Evolutionary conservation across 2,329 filamentous ascomycete species (phyloP), one percentile per base, ranked within the genome.

Genomic region (Curvularia lunata): DNA sequence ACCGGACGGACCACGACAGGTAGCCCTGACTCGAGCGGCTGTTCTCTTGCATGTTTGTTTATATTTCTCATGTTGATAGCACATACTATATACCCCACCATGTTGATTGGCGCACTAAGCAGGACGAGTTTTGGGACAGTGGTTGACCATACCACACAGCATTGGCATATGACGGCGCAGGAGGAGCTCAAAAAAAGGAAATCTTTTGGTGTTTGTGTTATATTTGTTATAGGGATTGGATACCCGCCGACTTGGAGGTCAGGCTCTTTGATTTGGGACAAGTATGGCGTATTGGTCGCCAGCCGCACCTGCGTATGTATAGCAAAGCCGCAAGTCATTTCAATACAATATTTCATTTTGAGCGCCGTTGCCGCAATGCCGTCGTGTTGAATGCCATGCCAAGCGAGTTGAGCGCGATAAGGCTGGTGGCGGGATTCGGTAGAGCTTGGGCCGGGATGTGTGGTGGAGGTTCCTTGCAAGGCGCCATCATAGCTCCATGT

Each of bases 1-100:
- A 51, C 55, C 61, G 56, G 28, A 72, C 65, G 23, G 69, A 74
- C 52, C 72, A 75, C 58, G 64, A 75, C 56, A 69, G 70, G 58
- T 75, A 73, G 67, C 43, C 16, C 13, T 34, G 30, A 46, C 19
- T 9, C 23, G 16, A 34, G 23, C 32, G n/a, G 32, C 51, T 55
- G 48, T 49, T 46, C 56, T 48, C 48, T 58, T 43, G 47, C 42
- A 61, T 61, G 59, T 69, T 58, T 66, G 60, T 68, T 64, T 59
- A 62, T 67, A 61, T 66, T 60, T 59, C 50, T 54, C 63, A 57
- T 50, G 59, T 59, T 64, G 62, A 62, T 53, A 54, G 57, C 61
- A 64, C 61, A 55, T 66, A 30, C 28, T 30, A 63, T 70, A 68
- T 66, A 68, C 65, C 67, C 55, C 41, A 42, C 43, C 53, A 62